phyloP scores from a whole-genome alignment of 805 yeast genomes.

The Metschnikowia continentalis region DNA sequence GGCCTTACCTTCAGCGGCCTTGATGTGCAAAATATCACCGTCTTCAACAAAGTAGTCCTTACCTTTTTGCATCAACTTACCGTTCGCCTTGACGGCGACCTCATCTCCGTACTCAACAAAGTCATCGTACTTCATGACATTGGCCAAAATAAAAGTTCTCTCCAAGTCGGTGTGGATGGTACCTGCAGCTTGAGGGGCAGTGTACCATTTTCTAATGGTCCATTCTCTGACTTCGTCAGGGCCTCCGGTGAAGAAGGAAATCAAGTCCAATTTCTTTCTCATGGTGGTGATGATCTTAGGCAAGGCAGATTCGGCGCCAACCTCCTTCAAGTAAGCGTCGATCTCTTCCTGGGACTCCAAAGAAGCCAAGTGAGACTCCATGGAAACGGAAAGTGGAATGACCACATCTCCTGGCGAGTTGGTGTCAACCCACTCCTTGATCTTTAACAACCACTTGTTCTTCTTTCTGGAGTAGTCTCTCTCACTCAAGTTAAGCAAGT shows the following conservation, averaged over 20 bases:
- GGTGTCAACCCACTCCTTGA: constrained; percentile 87
- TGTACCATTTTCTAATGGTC: constrained; percentile 72
- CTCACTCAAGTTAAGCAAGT: constrained; percentile 86
- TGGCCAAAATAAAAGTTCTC: constrained; percentile 75
- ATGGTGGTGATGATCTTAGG: constrained; percentile 75
- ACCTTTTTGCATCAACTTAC: constrained; percentile 88
- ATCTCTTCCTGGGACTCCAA: constrained; percentile 54
- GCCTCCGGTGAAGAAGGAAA: constrained; percentile 87
- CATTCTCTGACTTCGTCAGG: constrained; percentile 82
- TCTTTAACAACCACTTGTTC: constrained; percentile 78
- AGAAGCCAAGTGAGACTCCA: constrained; percentile 69
- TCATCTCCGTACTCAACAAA: constrained; percentile 63
- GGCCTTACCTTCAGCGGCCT: constrained; percentile 91
- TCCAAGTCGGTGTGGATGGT: constrained; percentile 82
- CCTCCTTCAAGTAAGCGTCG: constrained; percentile 61
- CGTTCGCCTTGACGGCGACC: constrained; percentile 75
- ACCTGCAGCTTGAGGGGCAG: constrained; percentile 89
- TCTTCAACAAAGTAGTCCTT: constrained; percentile 93
- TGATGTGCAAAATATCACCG: constrained; percentile 87
- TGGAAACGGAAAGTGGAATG: constrained; percentile 87
- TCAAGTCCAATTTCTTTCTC: constrained; percentile 64
- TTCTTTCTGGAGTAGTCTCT: constrained; percentile 81
- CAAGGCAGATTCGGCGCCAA: constrained; percentile 72
- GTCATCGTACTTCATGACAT: constrained; percentile 66
- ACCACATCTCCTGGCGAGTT: constrained; percentile 82